Evolutionary conservation across 345 rosid species (phyloP), one percentile per base, ranked within the genome.

Genomic region (Eucalyptus caleyi): DNA sequence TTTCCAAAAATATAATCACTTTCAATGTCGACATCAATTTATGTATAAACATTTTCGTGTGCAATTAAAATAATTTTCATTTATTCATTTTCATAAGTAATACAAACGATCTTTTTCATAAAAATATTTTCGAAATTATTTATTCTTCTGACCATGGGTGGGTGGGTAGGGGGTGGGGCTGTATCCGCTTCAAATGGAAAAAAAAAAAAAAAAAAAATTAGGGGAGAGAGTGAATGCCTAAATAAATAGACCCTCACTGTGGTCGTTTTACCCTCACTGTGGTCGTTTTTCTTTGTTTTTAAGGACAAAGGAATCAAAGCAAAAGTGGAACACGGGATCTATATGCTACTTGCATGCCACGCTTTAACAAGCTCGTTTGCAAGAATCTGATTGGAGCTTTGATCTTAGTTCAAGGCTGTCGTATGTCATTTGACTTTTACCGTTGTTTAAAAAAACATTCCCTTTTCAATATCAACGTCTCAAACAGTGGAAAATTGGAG

Each of bases 31-130:
- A 9, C 81, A 2, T 69, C 2, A 32, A 32, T 69, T 65, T 69
- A 19, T 5, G 2, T 34, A 0, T 34, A 34, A 69, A 18, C 2
- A 18, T 34, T 34, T 69, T 1, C 5, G 2, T 2, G 11, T 1
- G 9, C 1, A 69, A 5, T 34, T 3, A 69, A 69, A 18, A 34
- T 69, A 34, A 34, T 67, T 32, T 67, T 6, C 13, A 0, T 62
- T 62, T 6, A 12, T 62, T 62, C 2, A 30, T 62, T 62, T 65
- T 69, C 13, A 16, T 34, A 9, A 34, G 1, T 0, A 11, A 69
- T 32, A 32, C 16, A 69, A 3, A 19, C 7, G 0, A 34, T 34
- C 12, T 5, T 19, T 69, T 69, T 18, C 32, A 16, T 4, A 4
- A 9, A 67, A 67, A 32, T 16, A 67, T 32, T 16, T 69, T 69